These are phyloP conservation scores for Talaromyces amestolkiae DNA, from an alignment of 2,329 filamentous ascomycete species.

Conservation along the genomic window DNA sequence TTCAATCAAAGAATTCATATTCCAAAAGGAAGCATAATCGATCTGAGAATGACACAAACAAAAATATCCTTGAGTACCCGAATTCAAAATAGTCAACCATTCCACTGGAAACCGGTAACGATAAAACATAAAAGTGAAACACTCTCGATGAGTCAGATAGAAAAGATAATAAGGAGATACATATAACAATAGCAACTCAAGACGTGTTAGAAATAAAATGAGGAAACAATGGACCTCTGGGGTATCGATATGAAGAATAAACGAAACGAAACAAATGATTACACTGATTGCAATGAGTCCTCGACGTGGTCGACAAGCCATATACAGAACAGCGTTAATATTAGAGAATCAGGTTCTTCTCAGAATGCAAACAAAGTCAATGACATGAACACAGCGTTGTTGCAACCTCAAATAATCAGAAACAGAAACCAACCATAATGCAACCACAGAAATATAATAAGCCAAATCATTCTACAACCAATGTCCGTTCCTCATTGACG, in stretches of 20 bases:
- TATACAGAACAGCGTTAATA: not conserved
- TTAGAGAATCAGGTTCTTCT: not conserved
- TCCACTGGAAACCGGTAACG: not conserved
- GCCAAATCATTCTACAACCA: slow-evolving; percentile 42
- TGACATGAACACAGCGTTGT: not conserved
- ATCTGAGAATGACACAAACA: not conserved
- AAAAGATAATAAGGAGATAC: not conserved
- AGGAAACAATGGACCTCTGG: slow-evolving; percentile 14
- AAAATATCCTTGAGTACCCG: not conserved
- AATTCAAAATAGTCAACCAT: not conserved
- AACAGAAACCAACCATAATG: slow-evolving; percentile 26
- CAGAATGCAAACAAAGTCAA: not conserved
- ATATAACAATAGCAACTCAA: slow-evolving; percentile 4
- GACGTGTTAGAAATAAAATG: slow-evolving; percentile 5
- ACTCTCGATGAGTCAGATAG: not conserved
- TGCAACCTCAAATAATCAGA: slow-evolving; percentile 10
- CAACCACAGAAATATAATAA: slow-evolving; percentile 32
- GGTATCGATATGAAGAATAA: slow-evolving; percentile 10
- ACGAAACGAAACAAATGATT: slow-evolving; percentile 7
- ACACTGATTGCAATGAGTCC: slow-evolving; percentile 2
- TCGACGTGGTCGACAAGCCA: not conserved
- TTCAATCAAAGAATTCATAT: not conserved
- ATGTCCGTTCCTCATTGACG: slow-evolving; percentile 34
- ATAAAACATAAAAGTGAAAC: not conserved
- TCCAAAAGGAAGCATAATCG: not conserved